phyloP scores from a whole-genome alignment of 2,329 filamentous ascomycete genomes.

The Lachnellula occidentalis region DNA sequence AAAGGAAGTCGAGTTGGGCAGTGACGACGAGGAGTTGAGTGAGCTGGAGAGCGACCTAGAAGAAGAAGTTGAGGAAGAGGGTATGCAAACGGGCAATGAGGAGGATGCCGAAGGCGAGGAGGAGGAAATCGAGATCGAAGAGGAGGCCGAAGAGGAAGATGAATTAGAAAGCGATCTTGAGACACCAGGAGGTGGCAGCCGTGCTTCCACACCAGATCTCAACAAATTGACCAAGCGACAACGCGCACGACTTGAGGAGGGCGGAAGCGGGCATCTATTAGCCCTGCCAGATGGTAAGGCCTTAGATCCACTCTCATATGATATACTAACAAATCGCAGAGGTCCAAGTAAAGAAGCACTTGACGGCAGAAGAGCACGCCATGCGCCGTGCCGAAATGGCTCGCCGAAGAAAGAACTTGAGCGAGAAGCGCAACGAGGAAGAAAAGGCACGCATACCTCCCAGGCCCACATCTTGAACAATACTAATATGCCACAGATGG shows the following conservation, averaged over 20 bases:
- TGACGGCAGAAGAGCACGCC: slow-evolving; percentile 67
- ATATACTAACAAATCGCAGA: slow-evolving; percentile 36
- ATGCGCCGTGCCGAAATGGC: slow-evolving; percentile 73
- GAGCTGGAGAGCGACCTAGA: slow-evolving; percentile 31
- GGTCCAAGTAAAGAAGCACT: slow-evolving; percentile 66
- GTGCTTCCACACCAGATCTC: slow-evolving; percentile 55
- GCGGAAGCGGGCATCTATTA: slow-evolving; percentile 38
- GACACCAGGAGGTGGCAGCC: slow-evolving; percentile 43
- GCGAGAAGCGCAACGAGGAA: slow-evolving; percentile 72
- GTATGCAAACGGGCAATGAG: slow-evolving; percentile 33
- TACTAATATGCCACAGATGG: slow-evolving; percentile 52
- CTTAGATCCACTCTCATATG: background rate
- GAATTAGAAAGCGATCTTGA: slow-evolving; percentile 31
- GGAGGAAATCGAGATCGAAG: slow-evolving; percentile 36
- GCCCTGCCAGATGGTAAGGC: slow-evolving; percentile 37
- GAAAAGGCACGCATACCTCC: slow-evolving; percentile 52
- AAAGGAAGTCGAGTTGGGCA: slow-evolving; percentile 26
- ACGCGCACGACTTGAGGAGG: slow-evolving; percentile 51
- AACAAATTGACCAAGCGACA: slow-evolving; percentile 65
- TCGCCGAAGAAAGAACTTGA: slow-evolving; percentile 65
- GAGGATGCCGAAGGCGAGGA: slow-evolving; percentile 42
- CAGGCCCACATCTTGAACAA: background rate
- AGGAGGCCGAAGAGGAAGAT: slow-evolving; percentile 38
- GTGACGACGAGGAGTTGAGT: slow-evolving; percentile 33
- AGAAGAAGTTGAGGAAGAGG: slow-evolving; percentile 47